These are phyloP conservation scores for Melaleuca alternifolia DNA, from an alignment of 345 rosid species.

Conservation along the genomic window DNA sequence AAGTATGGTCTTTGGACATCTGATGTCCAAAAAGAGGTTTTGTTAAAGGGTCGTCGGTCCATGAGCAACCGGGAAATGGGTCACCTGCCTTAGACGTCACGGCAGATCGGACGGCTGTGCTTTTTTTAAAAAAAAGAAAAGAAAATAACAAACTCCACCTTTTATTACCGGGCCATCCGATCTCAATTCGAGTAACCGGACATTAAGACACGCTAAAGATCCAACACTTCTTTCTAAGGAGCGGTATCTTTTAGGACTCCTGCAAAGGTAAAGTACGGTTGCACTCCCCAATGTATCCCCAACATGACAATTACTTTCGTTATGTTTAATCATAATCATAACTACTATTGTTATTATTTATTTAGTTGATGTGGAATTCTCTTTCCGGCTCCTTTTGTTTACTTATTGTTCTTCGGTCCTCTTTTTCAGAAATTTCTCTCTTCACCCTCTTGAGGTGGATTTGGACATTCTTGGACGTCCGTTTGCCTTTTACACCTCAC, in stretches of 20 bases:
- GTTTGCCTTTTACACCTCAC: background rate
- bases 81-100: no score
- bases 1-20: background rate
- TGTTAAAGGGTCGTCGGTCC: background rate
- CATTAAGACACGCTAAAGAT: background rate
- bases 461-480: background rate
- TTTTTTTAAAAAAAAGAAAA: no score
- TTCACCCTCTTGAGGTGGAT: constrained; percentile 1
- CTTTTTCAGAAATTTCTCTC: constrained; percentile 40
- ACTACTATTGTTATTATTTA: background rate
- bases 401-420: background rate
- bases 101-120: no score
- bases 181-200: background rate
- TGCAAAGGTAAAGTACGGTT: background rate
- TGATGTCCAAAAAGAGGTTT: background rate
- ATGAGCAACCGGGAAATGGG: no score
- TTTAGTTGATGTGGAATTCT: constrained; percentile 1
- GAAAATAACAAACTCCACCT: no score
- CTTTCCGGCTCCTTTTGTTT: background rate
- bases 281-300: background rate
- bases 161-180: no score
- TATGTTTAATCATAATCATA: background rate
- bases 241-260: background rate
- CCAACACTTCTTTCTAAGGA: background rate
- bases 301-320: background rate